These are phyloP conservation scores for Clonostachys rosea DNA, from an alignment of 2,329 filamentous ascomycete genomes.

Conservation along the genomic window DNA sequence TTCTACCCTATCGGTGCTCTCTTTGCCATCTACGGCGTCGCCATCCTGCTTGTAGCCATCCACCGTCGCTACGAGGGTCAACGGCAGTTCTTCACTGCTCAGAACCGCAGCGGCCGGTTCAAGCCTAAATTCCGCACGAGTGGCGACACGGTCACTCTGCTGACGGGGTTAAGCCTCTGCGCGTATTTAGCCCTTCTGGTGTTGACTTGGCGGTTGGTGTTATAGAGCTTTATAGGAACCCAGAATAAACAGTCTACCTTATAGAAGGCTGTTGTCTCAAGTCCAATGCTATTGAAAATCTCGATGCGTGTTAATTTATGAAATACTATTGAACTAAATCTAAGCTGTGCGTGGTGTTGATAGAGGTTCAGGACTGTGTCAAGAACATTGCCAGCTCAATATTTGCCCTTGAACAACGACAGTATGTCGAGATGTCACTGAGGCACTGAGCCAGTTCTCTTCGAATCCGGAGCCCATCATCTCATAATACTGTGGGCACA, in stretches of 20 bases:
- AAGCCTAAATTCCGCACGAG: slow-evolving; percentile 58
- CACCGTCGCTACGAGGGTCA: slow-evolving; percentile 91
- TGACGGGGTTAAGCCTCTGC: slow-evolving; percentile 50
- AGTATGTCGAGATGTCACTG: no score
- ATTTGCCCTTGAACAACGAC: no score
- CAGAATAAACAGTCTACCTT: background rate
- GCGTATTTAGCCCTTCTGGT: slow-evolving; percentile 54
- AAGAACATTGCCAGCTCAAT: no score
- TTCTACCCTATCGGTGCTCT: slow-evolving; percentile 97
- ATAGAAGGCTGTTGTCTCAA: background rate
- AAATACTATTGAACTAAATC: no score
- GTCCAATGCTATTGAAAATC: background rate
- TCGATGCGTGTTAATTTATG: no score
- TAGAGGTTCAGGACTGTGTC: no score
- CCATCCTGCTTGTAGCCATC: slow-evolving; percentile 75
- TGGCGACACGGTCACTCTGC: slow-evolving; percentile 55
- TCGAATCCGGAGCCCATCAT: no score
- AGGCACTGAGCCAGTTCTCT: no score
- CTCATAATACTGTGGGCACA: no score
- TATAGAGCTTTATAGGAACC: background rate
- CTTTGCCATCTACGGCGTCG: slow-evolving; percentile 86
- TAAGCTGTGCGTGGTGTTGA: no score
- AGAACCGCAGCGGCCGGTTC: slow-evolving; percentile 20
- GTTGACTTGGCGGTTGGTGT: slow-evolving; percentile 42
- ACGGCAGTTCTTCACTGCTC: slow-evolving; percentile 76